Percentiles rank a stretch among this genome's conserved stretches.
Conservation (phyloP, 768 basidiomycete species). For the Boletus eberwhitei region DNA sequence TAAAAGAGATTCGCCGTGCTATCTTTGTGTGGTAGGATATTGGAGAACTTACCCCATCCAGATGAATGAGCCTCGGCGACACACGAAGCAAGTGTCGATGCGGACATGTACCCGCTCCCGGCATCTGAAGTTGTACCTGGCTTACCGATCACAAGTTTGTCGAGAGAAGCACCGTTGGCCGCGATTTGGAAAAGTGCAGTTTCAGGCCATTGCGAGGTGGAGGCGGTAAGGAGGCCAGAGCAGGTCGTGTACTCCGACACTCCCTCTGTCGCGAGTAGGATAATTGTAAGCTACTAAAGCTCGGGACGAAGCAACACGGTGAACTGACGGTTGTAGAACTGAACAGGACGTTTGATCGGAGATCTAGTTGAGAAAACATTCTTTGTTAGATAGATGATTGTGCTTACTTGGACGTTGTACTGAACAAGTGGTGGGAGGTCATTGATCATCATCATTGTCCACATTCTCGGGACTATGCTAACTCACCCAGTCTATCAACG, state of each 20-base stretch:
- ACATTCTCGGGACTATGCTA: no score
- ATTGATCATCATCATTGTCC: no score
- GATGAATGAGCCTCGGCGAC: conserved; percentile 44
- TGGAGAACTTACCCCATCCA: conserved; percentile 13
- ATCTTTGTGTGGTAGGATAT: not conserved
- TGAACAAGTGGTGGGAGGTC: conserved; percentile 4
- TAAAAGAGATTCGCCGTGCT: conserved; percentile 5
- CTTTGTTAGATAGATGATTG: no score
- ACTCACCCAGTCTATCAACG: conserved; percentile 42
- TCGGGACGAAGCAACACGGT: not conserved
- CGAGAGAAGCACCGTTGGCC: conserved; percentile 51
- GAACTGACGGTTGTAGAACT: conserved; percentile 24
- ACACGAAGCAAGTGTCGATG: conserved; percentile 55
- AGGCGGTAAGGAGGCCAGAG: conserved; percentile 35
- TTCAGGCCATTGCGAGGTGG: conserved; percentile 39
- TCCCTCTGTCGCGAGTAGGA: conserved; percentile 20
- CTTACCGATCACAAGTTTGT: conserved; percentile 77
- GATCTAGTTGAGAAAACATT: no score
- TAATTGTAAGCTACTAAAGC: no score
- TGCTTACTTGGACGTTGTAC: conserved; percentile 42
- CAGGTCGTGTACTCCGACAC: conserved; percentile 37
- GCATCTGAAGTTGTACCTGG: conserved; percentile 51
- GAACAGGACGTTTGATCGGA: not conserved
- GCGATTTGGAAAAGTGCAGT: conserved; percentile 47
- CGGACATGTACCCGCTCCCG: conserved; percentile 53